Evolutionary conservation across 768 basidiomycete species (phyloP).

Genomic region (Podaxis sp.): DNA sequence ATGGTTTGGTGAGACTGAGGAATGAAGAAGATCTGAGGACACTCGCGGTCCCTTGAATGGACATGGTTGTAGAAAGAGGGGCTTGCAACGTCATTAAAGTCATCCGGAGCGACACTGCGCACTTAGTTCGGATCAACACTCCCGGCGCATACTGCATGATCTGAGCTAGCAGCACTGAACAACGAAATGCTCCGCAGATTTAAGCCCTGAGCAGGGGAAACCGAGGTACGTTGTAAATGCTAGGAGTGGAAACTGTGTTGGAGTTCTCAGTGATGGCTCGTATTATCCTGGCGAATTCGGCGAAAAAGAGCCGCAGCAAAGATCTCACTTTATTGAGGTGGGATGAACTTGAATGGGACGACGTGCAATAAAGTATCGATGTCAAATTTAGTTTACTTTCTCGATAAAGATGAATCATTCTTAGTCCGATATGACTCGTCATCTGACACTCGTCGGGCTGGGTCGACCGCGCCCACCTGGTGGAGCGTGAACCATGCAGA

Average conservation of each 20-base stretch:
- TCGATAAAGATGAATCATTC: not conserved
- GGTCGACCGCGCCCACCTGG: not conserved
- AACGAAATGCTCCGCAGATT: too few species aligned
- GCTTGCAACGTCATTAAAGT: not conserved
- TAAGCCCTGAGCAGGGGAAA: too few species aligned
- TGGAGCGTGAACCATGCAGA: not conserved
- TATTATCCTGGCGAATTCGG: too few species aligned
- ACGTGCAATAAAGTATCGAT: not conserved
- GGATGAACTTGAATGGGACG: too few species aligned
- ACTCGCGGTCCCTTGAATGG: conserved; percentile 7
- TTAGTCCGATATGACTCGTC: not conserved
- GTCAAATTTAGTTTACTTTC: not conserved
- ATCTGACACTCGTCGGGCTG: not conserved
- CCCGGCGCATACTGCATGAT: not conserved
- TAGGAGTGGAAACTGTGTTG: too few species aligned
- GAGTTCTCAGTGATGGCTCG: too few species aligned
- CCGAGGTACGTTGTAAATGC: too few species aligned
- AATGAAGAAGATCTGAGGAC: conserved; percentile 21
- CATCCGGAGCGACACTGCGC: not conserved
- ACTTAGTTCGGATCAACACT: conserved; percentile 1
- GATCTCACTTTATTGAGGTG: too few species aligned
- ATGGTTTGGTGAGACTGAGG: conserved; percentile 36
- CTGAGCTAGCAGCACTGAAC: not conserved
- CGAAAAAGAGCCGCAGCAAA: too few species aligned
- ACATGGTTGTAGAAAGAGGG: conserved; percentile 18